Conservation (phyloP, 305 asterid species). For the Fraxinus sp. region DNA sequence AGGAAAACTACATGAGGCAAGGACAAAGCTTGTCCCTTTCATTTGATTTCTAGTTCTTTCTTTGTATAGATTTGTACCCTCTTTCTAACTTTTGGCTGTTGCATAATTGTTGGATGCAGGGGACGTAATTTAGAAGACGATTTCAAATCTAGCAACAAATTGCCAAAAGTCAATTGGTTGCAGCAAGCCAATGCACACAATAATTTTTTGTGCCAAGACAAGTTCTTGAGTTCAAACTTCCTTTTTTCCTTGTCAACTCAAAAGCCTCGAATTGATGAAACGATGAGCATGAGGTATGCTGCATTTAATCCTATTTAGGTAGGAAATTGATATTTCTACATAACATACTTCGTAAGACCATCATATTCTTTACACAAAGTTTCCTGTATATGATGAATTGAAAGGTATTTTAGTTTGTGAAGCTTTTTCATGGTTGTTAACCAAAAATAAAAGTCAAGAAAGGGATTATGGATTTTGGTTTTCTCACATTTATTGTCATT, state of each 20-base stretch:
- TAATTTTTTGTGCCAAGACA: conserved; percentile 57
- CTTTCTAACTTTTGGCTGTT: conserved; percentile 14
- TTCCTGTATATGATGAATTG: background rate
- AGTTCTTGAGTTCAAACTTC: conserved; percentile 61
- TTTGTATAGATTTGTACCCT: background rate
- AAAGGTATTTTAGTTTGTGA: background rate
- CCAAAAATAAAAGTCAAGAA: background rate
- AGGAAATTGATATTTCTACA: background rate
- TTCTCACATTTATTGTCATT: conserved; percentile 7
- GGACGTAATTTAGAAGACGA: conserved; percentile 41
- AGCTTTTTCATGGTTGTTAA: background rate
- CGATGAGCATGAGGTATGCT: conserved; percentile 56
- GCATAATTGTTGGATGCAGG: conserved; percentile 37
- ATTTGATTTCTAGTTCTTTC: background rate
- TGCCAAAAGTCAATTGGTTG: conserved; percentile 64
- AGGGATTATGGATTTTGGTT: conserved; percentile 7
- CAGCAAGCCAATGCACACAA: conserved; percentile 67
- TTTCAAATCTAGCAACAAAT: conserved; percentile 32
- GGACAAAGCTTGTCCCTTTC: conserved; percentile 16
- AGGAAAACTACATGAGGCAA: conserved; percentile 46
- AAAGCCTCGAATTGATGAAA: conserved; percentile 50
- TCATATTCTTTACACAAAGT: background rate
- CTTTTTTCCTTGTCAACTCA: conserved; percentile 70
- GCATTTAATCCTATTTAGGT: conserved; percentile 11
- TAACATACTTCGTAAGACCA: background rate